phyloP scores from a whole-genome alignment of 148 eudicot genomes.

The Vaccinium macrocarpon region DNA sequence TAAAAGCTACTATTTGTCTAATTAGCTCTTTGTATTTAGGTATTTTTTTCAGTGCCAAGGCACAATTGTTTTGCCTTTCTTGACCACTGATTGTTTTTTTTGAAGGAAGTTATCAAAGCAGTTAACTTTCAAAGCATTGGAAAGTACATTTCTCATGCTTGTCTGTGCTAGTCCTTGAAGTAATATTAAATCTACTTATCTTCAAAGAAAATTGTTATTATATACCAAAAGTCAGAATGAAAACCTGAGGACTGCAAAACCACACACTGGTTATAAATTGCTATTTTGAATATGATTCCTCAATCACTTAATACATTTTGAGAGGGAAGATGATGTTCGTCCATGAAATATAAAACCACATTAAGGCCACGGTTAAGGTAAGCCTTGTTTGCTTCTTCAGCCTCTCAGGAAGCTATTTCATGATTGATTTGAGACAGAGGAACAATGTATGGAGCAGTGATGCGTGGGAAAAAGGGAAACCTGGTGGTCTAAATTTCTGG shows the following conservation, averaged over 20 bases:
- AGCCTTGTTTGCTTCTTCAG: not conserved
- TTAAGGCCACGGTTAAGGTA: not conserved
- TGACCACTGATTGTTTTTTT: not conserved
- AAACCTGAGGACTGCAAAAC: not conserved
- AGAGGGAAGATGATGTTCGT: not conserved
- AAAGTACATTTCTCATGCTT: not conserved
- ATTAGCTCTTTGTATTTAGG: not conserved
- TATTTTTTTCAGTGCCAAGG: not conserved
- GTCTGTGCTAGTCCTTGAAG: not conserved
- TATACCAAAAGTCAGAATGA: not conserved
- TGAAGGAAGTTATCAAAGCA: not conserved
- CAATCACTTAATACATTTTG: too few species aligned
- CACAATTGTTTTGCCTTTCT: constrained; percentile 17
- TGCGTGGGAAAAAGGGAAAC: not conserved
- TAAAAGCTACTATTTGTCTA: constrained; percentile 19
- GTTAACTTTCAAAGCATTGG: not conserved
- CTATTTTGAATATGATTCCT: too few species aligned
- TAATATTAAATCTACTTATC: not conserved
- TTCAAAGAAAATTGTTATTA: not conserved
- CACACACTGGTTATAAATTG: too few species aligned
- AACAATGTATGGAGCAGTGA: not conserved
- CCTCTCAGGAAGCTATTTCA: not conserved
- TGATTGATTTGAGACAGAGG: not conserved
- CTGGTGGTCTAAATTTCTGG: not conserved
- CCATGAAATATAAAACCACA: not conserved